Evolutionary conservation across 1,284 basidiomycete genomes (phyloP).

Genomic region (Cystobasidiaceae sp.): DNA sequence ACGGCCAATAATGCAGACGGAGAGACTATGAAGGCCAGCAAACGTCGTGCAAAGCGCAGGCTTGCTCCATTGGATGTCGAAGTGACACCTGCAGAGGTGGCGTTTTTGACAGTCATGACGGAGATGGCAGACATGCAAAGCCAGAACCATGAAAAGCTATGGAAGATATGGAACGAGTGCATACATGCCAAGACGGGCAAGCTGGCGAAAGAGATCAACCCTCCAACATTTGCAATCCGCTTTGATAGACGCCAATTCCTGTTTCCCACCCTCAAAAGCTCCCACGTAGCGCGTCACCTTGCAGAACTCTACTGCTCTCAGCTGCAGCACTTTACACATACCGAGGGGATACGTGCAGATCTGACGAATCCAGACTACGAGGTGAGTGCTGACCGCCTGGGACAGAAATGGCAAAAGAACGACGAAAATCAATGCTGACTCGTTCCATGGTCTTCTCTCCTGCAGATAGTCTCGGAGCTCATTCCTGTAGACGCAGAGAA

Average conservation of each 20-base stretch:
- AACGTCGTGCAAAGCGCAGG: neutral
- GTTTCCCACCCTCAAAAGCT: conserved; percentile 10
- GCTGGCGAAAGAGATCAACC: neutral
- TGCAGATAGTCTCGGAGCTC: neutral
- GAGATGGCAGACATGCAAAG: neutral
- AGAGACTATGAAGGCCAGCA: neutral
- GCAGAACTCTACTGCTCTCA: neutral
- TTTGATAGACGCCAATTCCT: conserved; percentile 15
- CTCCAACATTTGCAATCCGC: conserved; percentile 4
- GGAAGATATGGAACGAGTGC: neutral
- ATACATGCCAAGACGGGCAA: neutral
- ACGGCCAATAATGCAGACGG: neutral
- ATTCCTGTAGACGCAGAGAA: neutral
- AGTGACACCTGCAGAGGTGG: neutral
- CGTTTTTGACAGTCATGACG: neutral
- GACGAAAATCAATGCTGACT: neutral
- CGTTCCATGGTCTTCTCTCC: neutral
- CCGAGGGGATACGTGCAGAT: neutral
- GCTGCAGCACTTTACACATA: neutral
- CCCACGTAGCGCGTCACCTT: neutral
- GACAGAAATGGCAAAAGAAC: neutral
- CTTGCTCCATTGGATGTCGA: conserved; percentile 3
- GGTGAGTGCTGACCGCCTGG: neutral
- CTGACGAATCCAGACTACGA: conserved; percentile 4
- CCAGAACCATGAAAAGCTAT: neutral